A percentile compares a stretch with the other conserved stretches of the same genome.
These are phyloP conservation scores for Suillus subaureus DNA, from an alignment of 768 basidiomycete genomes.

Conservation along the genomic window DNA sequence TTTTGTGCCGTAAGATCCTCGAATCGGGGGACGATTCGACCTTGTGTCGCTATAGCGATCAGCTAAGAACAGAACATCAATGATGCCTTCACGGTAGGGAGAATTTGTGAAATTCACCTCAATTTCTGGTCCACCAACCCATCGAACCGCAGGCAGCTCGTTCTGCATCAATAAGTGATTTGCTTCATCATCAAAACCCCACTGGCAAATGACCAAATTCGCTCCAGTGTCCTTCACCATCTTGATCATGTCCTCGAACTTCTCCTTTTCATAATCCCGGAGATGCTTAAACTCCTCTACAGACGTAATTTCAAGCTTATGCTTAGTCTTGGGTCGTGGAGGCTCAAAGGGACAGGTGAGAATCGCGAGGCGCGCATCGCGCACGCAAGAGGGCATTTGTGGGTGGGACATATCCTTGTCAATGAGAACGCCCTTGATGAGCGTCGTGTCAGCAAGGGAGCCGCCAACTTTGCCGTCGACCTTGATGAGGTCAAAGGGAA, in stretches of 20 bases:
- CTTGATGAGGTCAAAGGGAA: constrained; percentile 98
- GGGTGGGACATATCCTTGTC: constrained; percentile 99
- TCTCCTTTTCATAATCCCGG: constrained; percentile 92
- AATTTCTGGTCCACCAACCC: constrained; percentile 99
- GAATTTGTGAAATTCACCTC: constrained; percentile 59
- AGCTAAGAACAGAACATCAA: constrained; percentile 49
- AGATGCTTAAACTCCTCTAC: constrained; percentile 98
- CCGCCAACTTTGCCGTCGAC: constrained; percentile 99
- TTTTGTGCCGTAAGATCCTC: constrained; percentile 93
- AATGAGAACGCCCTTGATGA: constrained; percentile 96
- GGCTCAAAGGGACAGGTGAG: constrained; percentile 99
- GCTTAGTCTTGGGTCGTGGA: constrained; percentile 98
- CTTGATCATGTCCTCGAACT: constrained; percentile 97
- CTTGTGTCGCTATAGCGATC: constrained; percentile 97
- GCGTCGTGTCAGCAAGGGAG: constrained; percentile 89
- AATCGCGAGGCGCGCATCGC: constrained; percentile 92
- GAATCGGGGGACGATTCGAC: constrained; percentile 96
- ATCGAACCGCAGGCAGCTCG: constrained; percentile 93
- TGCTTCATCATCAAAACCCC: constrained; percentile 99
- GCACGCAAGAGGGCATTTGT: constrained; percentile 90
- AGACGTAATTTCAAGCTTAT: constrained; percentile 94
- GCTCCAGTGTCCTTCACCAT: constrained; percentile 95
- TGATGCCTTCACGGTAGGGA: not conserved
- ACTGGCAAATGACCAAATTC: constrained; percentile 98
- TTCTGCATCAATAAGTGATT: constrained; percentile 99